Conservation (phyloP, 2,329 filamentous ascomycete genomes). For the Claviceps purpurea region DNA sequence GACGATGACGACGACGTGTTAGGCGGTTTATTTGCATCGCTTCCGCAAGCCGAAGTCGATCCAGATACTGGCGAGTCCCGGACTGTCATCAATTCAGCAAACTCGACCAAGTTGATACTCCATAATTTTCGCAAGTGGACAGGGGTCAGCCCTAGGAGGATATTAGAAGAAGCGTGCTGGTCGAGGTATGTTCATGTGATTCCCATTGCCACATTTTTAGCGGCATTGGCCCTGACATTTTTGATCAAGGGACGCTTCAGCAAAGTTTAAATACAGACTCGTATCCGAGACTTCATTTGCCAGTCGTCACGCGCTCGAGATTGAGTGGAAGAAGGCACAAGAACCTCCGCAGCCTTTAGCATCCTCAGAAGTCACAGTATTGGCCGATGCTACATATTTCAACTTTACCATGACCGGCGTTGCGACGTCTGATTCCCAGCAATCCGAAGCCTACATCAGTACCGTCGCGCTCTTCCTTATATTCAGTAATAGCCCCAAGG, state of each 20-base stretch:
- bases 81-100: conserved; percentile 38
- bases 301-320: conserved; percentile 59
- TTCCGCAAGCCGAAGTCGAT: conserved; percentile 49
- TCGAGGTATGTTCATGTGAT: conserved; percentile 40
- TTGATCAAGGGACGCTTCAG: conserved; percentile 49
- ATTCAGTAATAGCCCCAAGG: conserved; percentile 63
- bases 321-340: conserved; percentile 69
- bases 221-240: background rate
- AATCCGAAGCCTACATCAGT: conserved; percentile 79
- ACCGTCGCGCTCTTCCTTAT: conserved; percentile 72
- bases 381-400: conserved; percentile 36
- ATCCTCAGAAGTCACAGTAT: conserved; percentile 29
- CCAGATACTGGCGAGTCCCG: conserved; percentile 42
- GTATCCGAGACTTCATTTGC: conserved; percentile 64
- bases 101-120: conserved; percentile 46
- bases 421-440: conserved; percentile 59
- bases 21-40: conserved; percentile 39
- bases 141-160: conserved; percentile 60
- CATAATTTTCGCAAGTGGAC: conserved; percentile 76
- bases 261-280: conserved; percentile 51
- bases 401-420: conserved; percentile 62
- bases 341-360: conserved; percentile 24
- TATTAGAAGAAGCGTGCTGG: conserved; percentile 79
- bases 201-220: background rate
- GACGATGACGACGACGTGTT: conserved; percentile 41